Evolutionary conservation across 1,139 yeast genomes (phyloP).

Genomic region (Candida smagusa): DNA sequence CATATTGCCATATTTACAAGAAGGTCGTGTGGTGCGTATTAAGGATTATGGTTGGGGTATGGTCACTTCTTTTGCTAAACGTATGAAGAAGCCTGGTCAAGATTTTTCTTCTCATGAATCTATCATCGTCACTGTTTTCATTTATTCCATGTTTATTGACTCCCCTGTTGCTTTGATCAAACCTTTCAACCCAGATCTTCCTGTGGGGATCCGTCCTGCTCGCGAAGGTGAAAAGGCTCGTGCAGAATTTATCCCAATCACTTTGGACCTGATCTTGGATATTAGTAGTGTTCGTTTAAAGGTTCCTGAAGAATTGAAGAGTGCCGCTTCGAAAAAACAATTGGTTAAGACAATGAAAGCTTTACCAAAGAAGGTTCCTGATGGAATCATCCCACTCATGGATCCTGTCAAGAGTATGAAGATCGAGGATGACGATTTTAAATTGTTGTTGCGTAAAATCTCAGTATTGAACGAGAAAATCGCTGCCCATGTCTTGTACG

Average conservation of each 20-base stretch:
- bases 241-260: slow-evolving; percentile 80
- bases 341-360: slow-evolving; percentile 77
- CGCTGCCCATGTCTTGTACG: slow-evolving; percentile 64
- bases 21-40: slow-evolving; percentile 81
- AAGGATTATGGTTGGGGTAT: slow-evolving; percentile 95
- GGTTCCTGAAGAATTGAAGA: slow-evolving; percentile 76
- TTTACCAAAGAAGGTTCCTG: slow-evolving; percentile 78
- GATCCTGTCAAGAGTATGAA: slow-evolving; percentile 94
- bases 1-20: slow-evolving; percentile 75
- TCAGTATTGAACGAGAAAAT: slow-evolving; percentile 78
- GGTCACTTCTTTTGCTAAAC: slow-evolving; percentile 71
- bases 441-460: slow-evolving; percentile 65
- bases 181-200: slow-evolving; percentile 69
- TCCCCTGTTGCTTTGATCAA: slow-evolving; percentile 71
- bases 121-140: slow-evolving; percentile 81
- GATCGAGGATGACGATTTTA: slow-evolving; percentile 77
- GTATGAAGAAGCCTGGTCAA: slow-evolving; percentile 57
- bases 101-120: slow-evolving; percentile 77
- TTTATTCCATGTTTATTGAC: slow-evolving; percentile 73
- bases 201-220: slow-evolving; percentile 89
- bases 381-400: slow-evolving; percentile 73
- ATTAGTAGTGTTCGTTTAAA: slow-evolving; percentile 79
- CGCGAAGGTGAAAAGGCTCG: slow-evolving; percentile 65
- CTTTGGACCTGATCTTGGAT: slow-evolving; percentile 68
- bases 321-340: slow-evolving; percentile 66